Evolutionary conservation across 2,329 filamentous ascomycete genomes (phyloP).

Genomic region (Tolypocladium nubicola): DNA sequence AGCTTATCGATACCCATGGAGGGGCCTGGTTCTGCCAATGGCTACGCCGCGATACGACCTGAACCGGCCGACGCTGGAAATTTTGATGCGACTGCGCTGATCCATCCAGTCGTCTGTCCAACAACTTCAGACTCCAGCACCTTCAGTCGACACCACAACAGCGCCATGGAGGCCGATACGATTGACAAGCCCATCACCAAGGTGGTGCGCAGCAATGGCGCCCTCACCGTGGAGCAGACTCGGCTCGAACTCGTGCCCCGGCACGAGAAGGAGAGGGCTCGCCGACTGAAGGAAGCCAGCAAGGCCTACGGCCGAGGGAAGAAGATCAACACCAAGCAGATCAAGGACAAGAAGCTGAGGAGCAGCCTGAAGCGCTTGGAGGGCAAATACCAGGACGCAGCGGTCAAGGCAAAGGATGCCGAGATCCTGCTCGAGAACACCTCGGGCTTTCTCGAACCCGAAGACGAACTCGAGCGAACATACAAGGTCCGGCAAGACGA

Average conservation of each 20-base stretch:
- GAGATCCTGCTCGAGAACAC: conserved; percentile 89
- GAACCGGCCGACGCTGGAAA: conserved; percentile 17
- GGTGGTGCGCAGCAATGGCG: conserved; percentile 37
- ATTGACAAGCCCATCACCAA: conserved; percentile 22
- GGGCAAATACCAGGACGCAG: conserved; percentile 69
- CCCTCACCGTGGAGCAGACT: conserved; percentile 35
- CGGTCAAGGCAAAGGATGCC: conserved; percentile 81
- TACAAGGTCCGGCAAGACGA: conserved; percentile 89
- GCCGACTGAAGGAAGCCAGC: conserved; percentile 52
- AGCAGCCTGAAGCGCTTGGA: conserved; percentile 71
- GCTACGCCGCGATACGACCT: conserved; percentile 12
- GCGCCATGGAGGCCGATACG: conserved; percentile 27
- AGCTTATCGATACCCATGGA: conserved; percentile 22
- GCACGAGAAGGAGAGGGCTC: conserved; percentile 38
- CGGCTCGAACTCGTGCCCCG: conserved; percentile 42
- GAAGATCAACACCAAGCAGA: conserved; percentile 57
- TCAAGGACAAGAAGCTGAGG: conserved; percentile 85
- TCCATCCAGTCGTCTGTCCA: conserved; percentile 1
- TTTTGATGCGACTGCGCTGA: conserved; percentile 17
- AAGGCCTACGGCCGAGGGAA: conserved; percentile 77
- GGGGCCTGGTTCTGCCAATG: conserved; percentile 12
- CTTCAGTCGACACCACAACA: conserved; percentile 7
- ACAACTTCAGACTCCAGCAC: background rate
- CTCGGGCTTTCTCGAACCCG: conserved; percentile 76
- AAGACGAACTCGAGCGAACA: conserved; percentile 79